Evolutionary conservation across 108 stramenopile genomes (phyloP).

Genomic region (Schizochytrium sp.): DNA sequence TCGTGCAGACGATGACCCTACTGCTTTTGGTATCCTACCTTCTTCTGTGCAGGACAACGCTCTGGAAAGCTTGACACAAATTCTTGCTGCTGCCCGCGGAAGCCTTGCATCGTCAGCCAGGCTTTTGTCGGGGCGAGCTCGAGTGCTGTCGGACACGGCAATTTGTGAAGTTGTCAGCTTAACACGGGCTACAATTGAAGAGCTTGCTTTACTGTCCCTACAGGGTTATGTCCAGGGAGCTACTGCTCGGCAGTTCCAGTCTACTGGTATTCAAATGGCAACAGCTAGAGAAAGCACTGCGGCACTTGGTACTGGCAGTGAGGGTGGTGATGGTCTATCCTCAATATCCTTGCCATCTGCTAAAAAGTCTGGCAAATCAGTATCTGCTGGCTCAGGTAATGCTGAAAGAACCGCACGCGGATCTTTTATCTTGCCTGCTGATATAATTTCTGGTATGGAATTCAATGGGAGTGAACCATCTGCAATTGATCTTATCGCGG

Average conservation of each 20-base stretch:
- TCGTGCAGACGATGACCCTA: constrained; percentile 16
- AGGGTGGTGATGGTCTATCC: constrained; percentile 48
- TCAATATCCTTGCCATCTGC: background rate
- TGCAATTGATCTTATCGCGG: constrained; percentile 13
- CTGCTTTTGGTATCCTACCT: constrained; percentile 19
- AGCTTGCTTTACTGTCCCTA: constrained; percentile 4
- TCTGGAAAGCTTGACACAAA: background rate
- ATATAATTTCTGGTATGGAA: background rate
- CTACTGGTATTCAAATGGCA: background rate
- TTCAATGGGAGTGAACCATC: background rate
- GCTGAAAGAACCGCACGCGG: background rate
- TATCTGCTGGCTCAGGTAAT: background rate
- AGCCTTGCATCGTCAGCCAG: background rate
- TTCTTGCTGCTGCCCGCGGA: background rate
- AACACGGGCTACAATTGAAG: background rate
- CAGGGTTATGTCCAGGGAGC: constrained; percentile 21
- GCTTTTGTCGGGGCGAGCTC: background rate
- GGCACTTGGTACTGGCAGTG: constrained; percentile 1
- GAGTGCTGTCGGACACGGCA: background rate
- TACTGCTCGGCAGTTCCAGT: constrained; percentile 14
- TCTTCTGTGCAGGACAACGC: constrained; percentile 1
- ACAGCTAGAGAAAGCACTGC: constrained; percentile 7
- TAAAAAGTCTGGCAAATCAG: background rate
- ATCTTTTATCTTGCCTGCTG: background rate
- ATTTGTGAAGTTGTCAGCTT: background rate